These are phyloP conservation scores for Spizellomyces sp. DNA, from an alignment of 192 early-diverging fungal genomes.

Conservation along the genomic window DNA sequence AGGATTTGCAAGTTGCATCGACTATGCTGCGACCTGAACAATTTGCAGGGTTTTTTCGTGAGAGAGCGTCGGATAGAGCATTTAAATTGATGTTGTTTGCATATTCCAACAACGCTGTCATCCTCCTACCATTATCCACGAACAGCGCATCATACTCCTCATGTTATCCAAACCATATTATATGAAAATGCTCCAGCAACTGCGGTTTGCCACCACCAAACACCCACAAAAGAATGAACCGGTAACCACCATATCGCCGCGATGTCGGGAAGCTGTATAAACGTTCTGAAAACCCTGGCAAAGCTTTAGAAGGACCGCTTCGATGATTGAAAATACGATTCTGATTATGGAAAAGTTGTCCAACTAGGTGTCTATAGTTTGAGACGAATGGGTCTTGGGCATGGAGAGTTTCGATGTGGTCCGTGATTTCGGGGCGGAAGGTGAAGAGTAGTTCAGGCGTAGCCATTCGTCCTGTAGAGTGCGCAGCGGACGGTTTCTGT, in stretches of 20 bases:
- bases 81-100: conserved; percentile 2
- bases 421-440: conserved; percentile 19
- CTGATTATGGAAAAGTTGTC: conserved; percentile 16
- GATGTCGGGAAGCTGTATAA: conserved; percentile 20
- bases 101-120: conserved; percentile 15
- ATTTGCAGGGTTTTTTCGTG: conserved; percentile 6
- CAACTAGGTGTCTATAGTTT: conserved; percentile 15
- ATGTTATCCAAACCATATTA: conserved; percentile 19
- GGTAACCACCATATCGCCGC: conserved; percentile 19
- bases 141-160: conserved; percentile 18
- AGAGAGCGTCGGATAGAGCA: conserved; percentile 8
- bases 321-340: conserved; percentile 18
- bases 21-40: neutral
- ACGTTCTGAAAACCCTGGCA: conserved; percentile 16
- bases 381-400: conserved; percentile 18
- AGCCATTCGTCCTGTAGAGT: conserved; percentile 18
- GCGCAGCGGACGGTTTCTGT: conserved; percentile 19
- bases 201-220: conserved; percentile 16
- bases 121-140: conserved; percentile 16
- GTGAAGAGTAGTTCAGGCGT: conserved; percentile 18
- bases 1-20: conserved; percentile 5
- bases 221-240: conserved; percentile 17
- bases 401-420: conserved; percentile 20
- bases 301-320: conserved; percentile 14
- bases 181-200: conserved; percentile 19